Percentiles rank a stretch among this genome's conserved stretches.
Evolutionary conservation across 2,329 filamentous ascomycete genomes (phyloP).

Genomic region (Sclerotinia glacialis): DNA sequence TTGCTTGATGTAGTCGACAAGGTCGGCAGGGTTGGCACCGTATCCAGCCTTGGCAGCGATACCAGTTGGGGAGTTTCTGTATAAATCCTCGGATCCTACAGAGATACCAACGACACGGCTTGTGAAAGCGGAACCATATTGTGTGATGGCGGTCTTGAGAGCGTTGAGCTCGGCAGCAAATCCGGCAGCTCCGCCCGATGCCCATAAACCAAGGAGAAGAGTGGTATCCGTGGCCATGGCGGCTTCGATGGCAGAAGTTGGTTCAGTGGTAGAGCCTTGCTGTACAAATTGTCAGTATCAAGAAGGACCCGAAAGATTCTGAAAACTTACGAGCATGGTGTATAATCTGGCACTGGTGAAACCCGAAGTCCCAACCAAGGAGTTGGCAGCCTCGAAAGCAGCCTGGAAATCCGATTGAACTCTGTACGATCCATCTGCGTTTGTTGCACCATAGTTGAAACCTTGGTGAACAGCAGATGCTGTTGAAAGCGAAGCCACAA

Average conservation of each 20-base stretch:
- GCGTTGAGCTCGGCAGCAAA: constrained; percentile 74
- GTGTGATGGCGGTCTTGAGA: constrained; percentile 63
- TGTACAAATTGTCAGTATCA: constrained; percentile 37
- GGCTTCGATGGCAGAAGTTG: constrained; percentile 73
- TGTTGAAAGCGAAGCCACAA: constrained; percentile 36
- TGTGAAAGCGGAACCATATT: constrained; percentile 65
- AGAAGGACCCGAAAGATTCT: not conserved
- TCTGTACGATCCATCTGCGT: constrained; percentile 59
- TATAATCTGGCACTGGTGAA: constrained; percentile 73
- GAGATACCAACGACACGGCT: constrained; percentile 76
- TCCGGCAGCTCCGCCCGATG: constrained; percentile 60
- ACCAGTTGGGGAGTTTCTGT: constrained; percentile 72
- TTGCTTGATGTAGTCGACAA: constrained; percentile 69
- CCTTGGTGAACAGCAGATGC: constrained; percentile 52
- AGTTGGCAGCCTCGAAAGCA: constrained; percentile 65
- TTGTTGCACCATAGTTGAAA: constrained; percentile 66
- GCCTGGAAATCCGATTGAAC: constrained; percentile 62
- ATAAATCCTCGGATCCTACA: constrained; percentile 82
- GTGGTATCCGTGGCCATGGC: constrained; percentile 77
- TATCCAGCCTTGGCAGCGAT: constrained; percentile 59
- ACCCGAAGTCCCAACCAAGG: constrained; percentile 60
- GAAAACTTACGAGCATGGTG: constrained; percentile 53
- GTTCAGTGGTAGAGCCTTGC: constrained; percentile 62
- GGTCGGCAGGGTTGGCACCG: constrained; percentile 59
- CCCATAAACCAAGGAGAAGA: constrained; percentile 82